Base-by-base conservation (phyloP, 208 protist species). In the Naegleria fowleri region DNA sequence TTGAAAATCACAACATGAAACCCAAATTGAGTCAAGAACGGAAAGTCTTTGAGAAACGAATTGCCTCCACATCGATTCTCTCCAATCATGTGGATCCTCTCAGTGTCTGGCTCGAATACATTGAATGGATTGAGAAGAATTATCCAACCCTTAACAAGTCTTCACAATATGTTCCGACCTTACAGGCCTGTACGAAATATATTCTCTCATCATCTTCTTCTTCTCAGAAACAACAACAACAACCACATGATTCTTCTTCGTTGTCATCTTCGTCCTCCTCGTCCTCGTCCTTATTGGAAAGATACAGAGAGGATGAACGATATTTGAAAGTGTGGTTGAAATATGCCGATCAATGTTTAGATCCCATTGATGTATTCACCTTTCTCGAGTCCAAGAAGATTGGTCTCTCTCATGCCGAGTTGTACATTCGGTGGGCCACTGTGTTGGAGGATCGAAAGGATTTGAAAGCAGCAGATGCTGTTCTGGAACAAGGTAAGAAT, bases 101-200 rank as follows among this genome's bases (percentile, higher is more conserved):
- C 22, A 41, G 9, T 33, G 33, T 38, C 15, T 87, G 83, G 83
- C 25, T 87, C 6, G 41, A 87, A 40, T 87, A 87, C 29, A 9
- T 87, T 25, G 40, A 40, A 15, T 87, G 83, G 83, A 87, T 87
- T 87, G 83, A 87, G 29, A 51, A 87, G 16, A 87, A n/a, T 87
- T 87, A 87, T 51, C 83, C 83, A 87, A 87, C 83, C 40, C 83
- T 87, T 87, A 36, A n/a, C 43, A 29, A 22, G 33, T 11, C 36
- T 5, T 40, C 29, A n/a, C 83, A 87, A 87, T 87, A 51, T n/a
- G 41, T 40, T 33, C 29, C 15, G 13, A 51, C 41, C 52, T 5
- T 87, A n/a, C 83, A 87, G 9, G 29, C 29, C 4, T 41, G 36
- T 87, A 52, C 83, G 2, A 22, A 36, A 16, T 41, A 36, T 25